phyloP scores from a whole-genome alignment of 2,329 filamentous ascomycete species.

The Pestalotiopsis sp. region DNA sequence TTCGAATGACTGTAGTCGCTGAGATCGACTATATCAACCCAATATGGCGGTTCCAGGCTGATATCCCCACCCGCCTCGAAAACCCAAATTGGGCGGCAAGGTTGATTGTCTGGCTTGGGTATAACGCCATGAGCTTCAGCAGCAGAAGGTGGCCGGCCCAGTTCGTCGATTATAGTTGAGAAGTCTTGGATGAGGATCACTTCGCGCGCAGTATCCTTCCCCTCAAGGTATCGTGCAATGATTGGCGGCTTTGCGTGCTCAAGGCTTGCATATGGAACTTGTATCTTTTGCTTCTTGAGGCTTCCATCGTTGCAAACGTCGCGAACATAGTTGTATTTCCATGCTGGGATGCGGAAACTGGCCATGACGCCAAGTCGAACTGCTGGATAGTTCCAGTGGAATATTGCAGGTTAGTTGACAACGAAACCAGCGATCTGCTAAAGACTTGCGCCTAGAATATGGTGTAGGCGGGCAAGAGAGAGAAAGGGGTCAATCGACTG shows the following conservation, averaged over 20 bases:
- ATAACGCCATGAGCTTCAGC: slow-evolving; percentile 27
- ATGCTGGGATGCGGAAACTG: slow-evolving; percentile 22
- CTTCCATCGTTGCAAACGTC: not conserved
- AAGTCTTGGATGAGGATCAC: slow-evolving; percentile 17
- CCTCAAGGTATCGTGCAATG: slow-evolving; percentile 23
- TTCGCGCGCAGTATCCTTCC: slow-evolving; percentile 18
- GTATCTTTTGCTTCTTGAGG: slow-evolving; percentile 15
- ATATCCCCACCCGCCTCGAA: not conserved
- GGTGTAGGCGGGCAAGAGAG: not conserved
- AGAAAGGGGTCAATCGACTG: not conserved
- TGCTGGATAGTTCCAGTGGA: not conserved
- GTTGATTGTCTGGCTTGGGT: slow-evolving; percentile 12
- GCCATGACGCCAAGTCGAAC: not conserved
- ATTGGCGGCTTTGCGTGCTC: slow-evolving; percentile 8
- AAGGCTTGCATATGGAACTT: slow-evolving; percentile 23
- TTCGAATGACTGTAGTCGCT: not conserved
- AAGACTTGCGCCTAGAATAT: not conserved
- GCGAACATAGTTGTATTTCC: slow-evolving; percentile 22
- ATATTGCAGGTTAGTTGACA: not conserved
- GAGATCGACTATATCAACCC: slow-evolving; percentile 16
- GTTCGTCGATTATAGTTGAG: slow-evolving; percentile 18
- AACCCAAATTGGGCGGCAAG: slow-evolving; percentile 26
- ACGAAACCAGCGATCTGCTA: not conserved
- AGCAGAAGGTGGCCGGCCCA: slow-evolving; percentile 12
- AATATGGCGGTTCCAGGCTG: not conserved